Conservation (phyloP, 2,329 filamentous ascomycete genomes). For the Aureobasidium sp. region DNA sequence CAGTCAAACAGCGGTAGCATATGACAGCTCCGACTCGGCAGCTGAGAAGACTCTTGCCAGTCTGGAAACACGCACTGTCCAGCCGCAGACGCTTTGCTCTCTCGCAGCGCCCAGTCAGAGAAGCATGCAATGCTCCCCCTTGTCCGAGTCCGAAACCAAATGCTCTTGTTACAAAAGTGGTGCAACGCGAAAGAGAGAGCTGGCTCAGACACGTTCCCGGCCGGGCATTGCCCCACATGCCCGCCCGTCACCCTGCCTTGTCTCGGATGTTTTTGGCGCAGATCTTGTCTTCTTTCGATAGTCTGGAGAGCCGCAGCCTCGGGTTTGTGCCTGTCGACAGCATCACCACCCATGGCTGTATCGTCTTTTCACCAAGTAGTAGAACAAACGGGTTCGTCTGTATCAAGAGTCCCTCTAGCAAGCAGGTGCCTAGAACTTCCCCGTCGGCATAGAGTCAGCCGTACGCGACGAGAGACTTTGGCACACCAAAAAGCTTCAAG, state of each 20-base stretch:
- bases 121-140: neutral
- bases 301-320: conserved; percentile 4
- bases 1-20: neutral
- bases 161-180: neutral
- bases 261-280: neutral
- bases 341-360: neutral
- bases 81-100: neutral
- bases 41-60: neutral
- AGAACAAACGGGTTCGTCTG: neutral
- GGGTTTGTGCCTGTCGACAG: neutral
- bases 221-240: neutral
- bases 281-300: neutral
- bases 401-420: neutral
- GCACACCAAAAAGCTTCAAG: neutral
- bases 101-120: neutral
- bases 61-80: neutral
- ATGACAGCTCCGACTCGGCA: conserved; percentile 6
- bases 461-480: neutral
- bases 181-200: neutral
- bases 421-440: neutral
- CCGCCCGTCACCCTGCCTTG: conserved; percentile 2
- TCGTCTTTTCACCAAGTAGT: neutral
- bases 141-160: conserved; percentile 8
- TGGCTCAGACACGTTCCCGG: neutral
- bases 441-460: neutral